These are phyloP conservation scores for Hypoxylon fragiforme DNA, from an alignment of 495 filamentous ascomycete species.

Conservation along the genomic window DNA sequence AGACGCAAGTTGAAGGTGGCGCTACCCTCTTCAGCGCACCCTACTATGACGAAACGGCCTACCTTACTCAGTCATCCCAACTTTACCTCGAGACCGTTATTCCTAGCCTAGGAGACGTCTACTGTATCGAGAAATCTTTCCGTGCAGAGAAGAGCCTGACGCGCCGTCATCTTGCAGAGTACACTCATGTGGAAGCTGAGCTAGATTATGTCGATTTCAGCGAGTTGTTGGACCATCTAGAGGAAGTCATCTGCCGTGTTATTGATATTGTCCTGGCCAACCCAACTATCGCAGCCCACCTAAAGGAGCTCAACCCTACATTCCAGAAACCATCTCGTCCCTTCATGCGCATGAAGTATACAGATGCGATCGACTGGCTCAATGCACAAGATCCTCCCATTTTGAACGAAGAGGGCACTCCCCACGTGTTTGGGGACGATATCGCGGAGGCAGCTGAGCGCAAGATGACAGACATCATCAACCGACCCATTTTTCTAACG, in stretches of 20 bases:
- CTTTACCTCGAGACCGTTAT: slow-evolving; percentile 97
- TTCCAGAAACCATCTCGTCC: slow-evolving; percentile 84
- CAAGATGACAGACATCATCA: slow-evolving; percentile 95
- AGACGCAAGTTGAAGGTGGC: slow-evolving; percentile 97
- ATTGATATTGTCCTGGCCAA: slow-evolving; percentile 75
- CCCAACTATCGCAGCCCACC: slow-evolving; percentile 64
- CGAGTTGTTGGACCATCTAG: slow-evolving; percentile 88
- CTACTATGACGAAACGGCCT: slow-evolving; percentile 94
- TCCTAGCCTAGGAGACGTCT: slow-evolving; percentile 88
- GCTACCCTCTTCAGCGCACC: slow-evolving; percentile 90
- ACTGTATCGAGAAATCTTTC: slow-evolving; percentile 98
- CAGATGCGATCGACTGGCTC: slow-evolving; percentile 93
- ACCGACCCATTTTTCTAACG: slow-evolving; percentile 91
- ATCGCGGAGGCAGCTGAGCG: slow-evolving; percentile 98
- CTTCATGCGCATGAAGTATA: slow-evolving; percentile 94
- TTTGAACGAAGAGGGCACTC: slow-evolving; percentile 85
- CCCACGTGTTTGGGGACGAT: slow-evolving; percentile 92
- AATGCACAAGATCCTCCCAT: slow-evolving; percentile 76
- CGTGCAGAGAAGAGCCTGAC: slow-evolving; percentile 95
- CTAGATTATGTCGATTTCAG: slow-evolving; percentile 94
- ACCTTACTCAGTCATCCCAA: slow-evolving; percentile 95
- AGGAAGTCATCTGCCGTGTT: slow-evolving; percentile 85
- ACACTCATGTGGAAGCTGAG: slow-evolving; percentile 96
- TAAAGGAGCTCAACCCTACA: slow-evolving; percentile 82
- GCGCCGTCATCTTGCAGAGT: slow-evolving; percentile 91